These are phyloP conservation scores for Ogataea hybrid DNA, from an alignment of 1,139 yeast species.

Conservation along the genomic window DNA sequence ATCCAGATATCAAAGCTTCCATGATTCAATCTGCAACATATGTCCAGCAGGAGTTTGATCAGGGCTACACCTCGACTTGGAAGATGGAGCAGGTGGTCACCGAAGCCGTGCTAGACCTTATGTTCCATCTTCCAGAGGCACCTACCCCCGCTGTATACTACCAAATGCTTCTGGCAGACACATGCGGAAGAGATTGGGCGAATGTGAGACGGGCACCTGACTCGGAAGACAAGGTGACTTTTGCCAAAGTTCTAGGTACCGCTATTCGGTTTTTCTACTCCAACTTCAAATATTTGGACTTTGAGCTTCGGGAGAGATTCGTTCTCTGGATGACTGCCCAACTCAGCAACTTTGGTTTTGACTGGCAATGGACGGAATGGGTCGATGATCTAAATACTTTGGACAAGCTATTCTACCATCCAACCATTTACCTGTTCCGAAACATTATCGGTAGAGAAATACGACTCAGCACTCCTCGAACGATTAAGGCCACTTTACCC, in stretches of 20 bases:
- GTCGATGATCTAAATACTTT: conserved; percentile 48
- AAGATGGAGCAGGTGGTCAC: conserved; percentile 89
- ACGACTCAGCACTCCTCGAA: conserved; percentile 66
- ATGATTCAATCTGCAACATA: conserved; percentile 34
- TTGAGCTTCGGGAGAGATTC: conserved; percentile 69
- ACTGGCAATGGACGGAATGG: conserved; percentile 99
- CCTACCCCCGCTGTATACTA: conserved; percentile 74
- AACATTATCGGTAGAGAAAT: conserved; percentile 83
- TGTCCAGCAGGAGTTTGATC: conserved; percentile 32
- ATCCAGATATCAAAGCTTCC: conserved; percentile 27
- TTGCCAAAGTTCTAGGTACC: conserved; percentile 95
- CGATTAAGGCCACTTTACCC: conserved; percentile 75
- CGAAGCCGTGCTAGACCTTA: conserved; percentile 75
- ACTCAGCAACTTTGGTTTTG: conserved; percentile 88
- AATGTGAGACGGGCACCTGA: conserved; percentile 18
- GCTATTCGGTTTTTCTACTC: conserved; percentile 83
- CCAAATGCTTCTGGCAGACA: conserved; percentile 82
- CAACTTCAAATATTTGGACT: conserved; percentile 65
- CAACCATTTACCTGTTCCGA: conserved; percentile 69
- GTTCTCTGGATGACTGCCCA: conserved; percentile 95
- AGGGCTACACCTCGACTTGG: conserved; percentile 65
- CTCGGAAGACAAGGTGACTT: conserved; percentile 57
- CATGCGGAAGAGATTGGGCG: conserved; percentile 58
- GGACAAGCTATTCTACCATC: conserved; percentile 52
- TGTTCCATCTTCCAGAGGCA: conserved; percentile 70